phyloP scores from a whole-genome alignment of 176 grass and related monocot genomes.

The Panicum miliaceum region DNA sequence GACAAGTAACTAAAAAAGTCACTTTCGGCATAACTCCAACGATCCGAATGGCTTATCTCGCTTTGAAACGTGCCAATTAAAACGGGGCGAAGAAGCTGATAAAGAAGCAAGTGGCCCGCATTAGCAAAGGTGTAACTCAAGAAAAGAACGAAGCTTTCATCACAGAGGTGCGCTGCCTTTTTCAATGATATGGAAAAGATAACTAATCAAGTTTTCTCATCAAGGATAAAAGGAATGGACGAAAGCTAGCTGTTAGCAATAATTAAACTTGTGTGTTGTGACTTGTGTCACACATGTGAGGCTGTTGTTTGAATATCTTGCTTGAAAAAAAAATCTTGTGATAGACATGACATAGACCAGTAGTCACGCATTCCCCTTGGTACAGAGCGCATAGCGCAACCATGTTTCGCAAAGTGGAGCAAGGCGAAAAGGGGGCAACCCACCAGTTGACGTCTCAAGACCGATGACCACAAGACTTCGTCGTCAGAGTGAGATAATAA shows the following conservation, averaged over 20 bases:
- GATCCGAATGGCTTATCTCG: background rate
- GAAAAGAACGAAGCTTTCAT: slow-evolving; percentile 1
- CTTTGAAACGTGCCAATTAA: background rate
- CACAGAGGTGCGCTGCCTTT: background rate
- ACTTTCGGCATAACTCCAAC: background rate
- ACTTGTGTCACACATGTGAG: background rate
- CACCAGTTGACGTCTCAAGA: slow-evolving; percentile 44
- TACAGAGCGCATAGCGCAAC: background rate
- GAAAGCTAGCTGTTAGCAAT: background rate
- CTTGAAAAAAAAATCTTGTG: background rate
- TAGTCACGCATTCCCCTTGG: background rate
- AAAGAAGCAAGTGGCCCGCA: slow-evolving; percentile 16
- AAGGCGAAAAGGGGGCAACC: background rate
- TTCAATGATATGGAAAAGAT: background rate
- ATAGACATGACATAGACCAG: background rate
- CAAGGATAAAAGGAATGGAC: background rate
- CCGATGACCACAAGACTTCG: slow-evolving; percentile 2
- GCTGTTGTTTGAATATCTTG: background rate
- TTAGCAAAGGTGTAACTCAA: background rate
- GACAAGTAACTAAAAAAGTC: slow-evolving; percentile 8
- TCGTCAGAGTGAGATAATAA: background rate
- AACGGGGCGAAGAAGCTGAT: background rate
- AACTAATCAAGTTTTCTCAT: background rate
- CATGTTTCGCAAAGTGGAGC: slow-evolving; percentile 1
- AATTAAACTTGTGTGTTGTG: background rate